Conservation (phyloP, 306 rosid genomes). For the Cucumis cinereus region DNA sequence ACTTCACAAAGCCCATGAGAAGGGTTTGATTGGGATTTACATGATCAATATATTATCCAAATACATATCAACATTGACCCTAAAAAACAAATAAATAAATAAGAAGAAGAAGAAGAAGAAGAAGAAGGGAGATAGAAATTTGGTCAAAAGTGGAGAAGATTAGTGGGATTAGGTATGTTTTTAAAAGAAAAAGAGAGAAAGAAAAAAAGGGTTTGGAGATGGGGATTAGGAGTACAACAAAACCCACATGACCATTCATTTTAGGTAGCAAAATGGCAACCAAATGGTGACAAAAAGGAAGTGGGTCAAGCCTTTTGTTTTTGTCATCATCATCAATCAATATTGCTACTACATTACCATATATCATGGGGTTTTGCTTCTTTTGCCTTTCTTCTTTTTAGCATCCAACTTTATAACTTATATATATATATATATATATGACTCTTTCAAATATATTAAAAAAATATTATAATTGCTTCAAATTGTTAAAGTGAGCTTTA, state of each 20-base stretch:
- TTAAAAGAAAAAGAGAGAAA: background rate
- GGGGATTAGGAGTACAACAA: background rate
- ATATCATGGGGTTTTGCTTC: background rate
- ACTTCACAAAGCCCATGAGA: background rate
- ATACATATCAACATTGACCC: background rate
- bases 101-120: no score
- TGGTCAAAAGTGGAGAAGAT: background rate
- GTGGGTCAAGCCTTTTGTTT: background rate
- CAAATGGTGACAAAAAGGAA: conserved; percentile 7
- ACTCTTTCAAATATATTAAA: no score
- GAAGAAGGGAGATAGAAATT: no score
- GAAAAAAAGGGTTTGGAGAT: background rate
- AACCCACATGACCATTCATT: background rate
- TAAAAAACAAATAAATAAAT: background rate
- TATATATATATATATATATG: no score
- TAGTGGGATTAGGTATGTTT: conserved; percentile 2
- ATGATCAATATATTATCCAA: background rate
- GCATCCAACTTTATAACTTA: background rate
- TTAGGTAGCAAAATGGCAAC: background rate
- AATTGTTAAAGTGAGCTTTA: no score
- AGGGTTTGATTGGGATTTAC: background rate
- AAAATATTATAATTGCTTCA: no score
- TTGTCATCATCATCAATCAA: background rate
- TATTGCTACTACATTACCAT: background rate
- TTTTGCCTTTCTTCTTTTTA: background rate